Evolutionary conservation across 352 stramenopile species (phyloP), one percentile per base, ranked within the genome.

Genomic region (Phytophthora brassicae): DNA sequence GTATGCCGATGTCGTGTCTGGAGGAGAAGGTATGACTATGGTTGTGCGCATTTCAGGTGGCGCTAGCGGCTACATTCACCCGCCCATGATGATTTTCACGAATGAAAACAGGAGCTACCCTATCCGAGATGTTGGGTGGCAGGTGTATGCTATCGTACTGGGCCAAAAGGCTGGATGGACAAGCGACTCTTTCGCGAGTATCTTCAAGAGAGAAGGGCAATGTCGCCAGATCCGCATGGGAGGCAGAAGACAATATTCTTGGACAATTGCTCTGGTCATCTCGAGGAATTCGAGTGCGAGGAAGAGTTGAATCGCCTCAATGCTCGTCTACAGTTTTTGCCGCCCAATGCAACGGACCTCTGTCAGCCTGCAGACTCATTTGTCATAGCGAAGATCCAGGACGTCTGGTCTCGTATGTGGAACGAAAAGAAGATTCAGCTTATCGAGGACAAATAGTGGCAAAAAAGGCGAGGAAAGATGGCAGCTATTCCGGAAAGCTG

Each of bases 11-110:
- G n/a, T n/a, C n/a, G n/a, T n/a, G n/a, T n/a, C n/a, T n/a, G 46
- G 46, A 5, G 38, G 16, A 11, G 38, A 33, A 13, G 46, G 38
- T 5, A 50, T 59, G 51, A 44, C 28, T 1, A 59, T 59, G n/a
- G 51, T 45, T 33, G 51, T 51, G 1, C 14, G 51, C 3, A 59
- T 59, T 2, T 51, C 28, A 2, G 26, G 51, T 12, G 41, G 41
- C 1, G n/a, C 41, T 9, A 51, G 41, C 12, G 51, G n/a, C 4
- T 23, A 41, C 7, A 59, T 59, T n/a, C 39, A 51, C 17, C 26
- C 51, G 16, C 51, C 51, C 1, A 51, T 59, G 51, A 59, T 59
- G 51, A 45, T 59, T 11, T 53, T 61, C 16, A 53, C 31, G 4
- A 47, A 59, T 28, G 22, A 9, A 22, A 41, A 45, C n/a, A 1